Evolutionary conservation across 441 rosid species (phyloP).

Genomic region (Flueggea neowawraea): DNA sequence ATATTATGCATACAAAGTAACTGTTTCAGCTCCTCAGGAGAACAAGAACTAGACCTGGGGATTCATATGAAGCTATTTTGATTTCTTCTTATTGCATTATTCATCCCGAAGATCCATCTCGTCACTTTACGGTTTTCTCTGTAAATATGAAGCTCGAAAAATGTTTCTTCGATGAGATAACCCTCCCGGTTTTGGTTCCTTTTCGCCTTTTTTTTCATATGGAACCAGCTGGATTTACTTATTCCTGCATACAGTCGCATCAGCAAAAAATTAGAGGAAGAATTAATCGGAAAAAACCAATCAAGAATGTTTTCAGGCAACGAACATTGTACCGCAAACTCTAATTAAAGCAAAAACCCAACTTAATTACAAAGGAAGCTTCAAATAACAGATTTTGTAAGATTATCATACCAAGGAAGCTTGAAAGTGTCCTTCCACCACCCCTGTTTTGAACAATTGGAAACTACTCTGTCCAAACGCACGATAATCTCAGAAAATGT

Average conservation of each 20-base stretch:
- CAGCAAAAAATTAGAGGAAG: too few relatives aligned
- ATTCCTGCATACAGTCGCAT: too few relatives aligned
- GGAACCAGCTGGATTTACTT: too few relatives aligned
- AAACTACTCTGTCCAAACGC: constrained; percentile 60
- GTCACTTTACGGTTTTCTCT: neutral
- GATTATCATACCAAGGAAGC: constrained; percentile 54
- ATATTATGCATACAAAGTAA: constrained; percentile 18
- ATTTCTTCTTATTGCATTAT: constrained; percentile 2
- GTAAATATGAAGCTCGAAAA: constrained; percentile 14
- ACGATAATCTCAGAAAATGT: constrained; percentile 68
- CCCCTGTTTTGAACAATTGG: constrained; percentile 67
- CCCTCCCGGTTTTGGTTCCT: too few relatives aligned
- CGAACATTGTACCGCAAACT: too few relatives aligned
- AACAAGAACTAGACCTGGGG: constrained; percentile 10
- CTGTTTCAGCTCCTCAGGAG: constrained; percentile 15
- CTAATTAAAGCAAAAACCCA: too few relatives aligned
- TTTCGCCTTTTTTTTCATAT: too few relatives aligned
- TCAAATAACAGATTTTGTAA: neutral
- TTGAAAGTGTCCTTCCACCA: constrained; percentile 88
- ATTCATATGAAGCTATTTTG: neutral
- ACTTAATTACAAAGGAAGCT: neutral
- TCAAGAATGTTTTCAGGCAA: too few relatives aligned
- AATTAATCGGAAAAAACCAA: too few relatives aligned
- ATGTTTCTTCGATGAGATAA: neutral
- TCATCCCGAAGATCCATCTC: neutral